A percentile compares a stretch with the other conserved stretches of the same genome.
Conservation (phyloP, 768 basidiomycete genomes). For the Mycena crocata region DNA sequence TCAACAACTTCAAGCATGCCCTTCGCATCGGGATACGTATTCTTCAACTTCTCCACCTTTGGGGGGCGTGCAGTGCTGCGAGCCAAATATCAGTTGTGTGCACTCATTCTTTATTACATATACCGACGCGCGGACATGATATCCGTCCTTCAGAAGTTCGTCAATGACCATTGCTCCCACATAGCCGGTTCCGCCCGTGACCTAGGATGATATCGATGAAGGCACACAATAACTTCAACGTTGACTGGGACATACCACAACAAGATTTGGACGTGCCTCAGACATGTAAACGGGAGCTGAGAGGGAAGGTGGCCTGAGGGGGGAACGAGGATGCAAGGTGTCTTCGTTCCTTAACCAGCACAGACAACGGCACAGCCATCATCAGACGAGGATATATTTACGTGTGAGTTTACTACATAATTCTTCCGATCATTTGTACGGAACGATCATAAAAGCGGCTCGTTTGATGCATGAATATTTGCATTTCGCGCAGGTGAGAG, state of each 20-base stretch:
- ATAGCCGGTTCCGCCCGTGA: conserved; percentile 32
- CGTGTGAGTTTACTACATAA: too few relatives aligned
- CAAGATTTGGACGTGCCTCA: not conserved
- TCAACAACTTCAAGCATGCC: conserved; percentile 19
- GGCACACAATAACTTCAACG: not conserved
- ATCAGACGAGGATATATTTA: too few relatives aligned
- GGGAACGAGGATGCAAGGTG: too few relatives aligned
- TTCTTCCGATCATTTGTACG: too few relatives aligned
- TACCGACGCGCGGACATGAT: conserved; percentile 23
- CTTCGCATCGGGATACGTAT: not conserved
- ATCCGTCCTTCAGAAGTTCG: conserved; percentile 24
- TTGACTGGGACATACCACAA: not conserved
- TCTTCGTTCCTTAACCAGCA: too few relatives aligned
- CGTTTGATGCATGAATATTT: too few relatives aligned
- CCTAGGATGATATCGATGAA: conserved; percentile 7
- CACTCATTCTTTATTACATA: not conserved
- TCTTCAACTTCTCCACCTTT: not conserved
- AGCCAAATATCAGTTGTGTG: not conserved
- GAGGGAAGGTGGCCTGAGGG: too few relatives aligned
- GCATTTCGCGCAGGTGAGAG: too few relatives aligned
- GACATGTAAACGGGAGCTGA: too few relatives aligned
- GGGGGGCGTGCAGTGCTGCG: not conserved
- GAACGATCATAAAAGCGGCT: too few relatives aligned
- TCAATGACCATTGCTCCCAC: conserved; percentile 24
- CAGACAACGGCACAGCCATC: too few relatives aligned